Evolutionary conservation across 768 basidiomycete genomes (phyloP).

Genomic region (Pulveroboletus frians): DNA sequence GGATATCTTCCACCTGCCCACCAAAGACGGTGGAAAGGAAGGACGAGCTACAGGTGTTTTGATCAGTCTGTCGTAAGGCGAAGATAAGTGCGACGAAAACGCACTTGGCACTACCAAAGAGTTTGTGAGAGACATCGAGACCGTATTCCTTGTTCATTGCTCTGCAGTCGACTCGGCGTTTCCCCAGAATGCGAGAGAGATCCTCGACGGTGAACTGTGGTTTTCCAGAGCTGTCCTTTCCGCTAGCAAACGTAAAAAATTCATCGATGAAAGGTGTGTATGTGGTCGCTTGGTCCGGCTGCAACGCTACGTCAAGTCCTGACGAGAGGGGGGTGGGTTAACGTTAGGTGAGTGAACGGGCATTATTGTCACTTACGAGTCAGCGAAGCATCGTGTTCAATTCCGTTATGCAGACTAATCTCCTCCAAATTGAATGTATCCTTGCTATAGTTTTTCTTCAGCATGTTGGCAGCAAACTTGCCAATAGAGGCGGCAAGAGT

Average conservation of each 20-base stretch:
- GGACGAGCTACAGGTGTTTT: background rate
- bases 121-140: constrained; percentile 45
- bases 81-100: constrained; percentile 16
- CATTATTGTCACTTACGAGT: constrained; percentile 15
- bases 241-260: constrained; percentile 54
- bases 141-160: constrained; percentile 53
- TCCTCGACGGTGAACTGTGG: constrained; percentile 51
- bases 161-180: constrained; percentile 56
- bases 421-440: constrained; percentile 60
- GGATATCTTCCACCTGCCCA: constrained; percentile 50
- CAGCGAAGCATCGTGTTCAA: constrained; percentile 6
- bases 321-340: background rate
- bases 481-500: constrained; percentile 63
- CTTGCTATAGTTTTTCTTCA: constrained; percentile 49
- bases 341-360: background rate
- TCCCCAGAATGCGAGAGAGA: constrained; percentile 50
- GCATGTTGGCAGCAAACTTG: constrained; percentile 50
- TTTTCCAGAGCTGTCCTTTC: constrained; percentile 47
- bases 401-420: background rate
- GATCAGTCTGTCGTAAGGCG: background rate
- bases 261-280: constrained; percentile 50
- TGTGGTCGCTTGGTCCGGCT: constrained; percentile 50
- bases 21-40: constrained; percentile 49
- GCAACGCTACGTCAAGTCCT: constrained; percentile 50
- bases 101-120: constrained; percentile 66